Evolutionary conservation across 202 grass and related monocot genomes (phyloP).

Genomic region (Schoenoplectus tabernaemontani): DNA sequence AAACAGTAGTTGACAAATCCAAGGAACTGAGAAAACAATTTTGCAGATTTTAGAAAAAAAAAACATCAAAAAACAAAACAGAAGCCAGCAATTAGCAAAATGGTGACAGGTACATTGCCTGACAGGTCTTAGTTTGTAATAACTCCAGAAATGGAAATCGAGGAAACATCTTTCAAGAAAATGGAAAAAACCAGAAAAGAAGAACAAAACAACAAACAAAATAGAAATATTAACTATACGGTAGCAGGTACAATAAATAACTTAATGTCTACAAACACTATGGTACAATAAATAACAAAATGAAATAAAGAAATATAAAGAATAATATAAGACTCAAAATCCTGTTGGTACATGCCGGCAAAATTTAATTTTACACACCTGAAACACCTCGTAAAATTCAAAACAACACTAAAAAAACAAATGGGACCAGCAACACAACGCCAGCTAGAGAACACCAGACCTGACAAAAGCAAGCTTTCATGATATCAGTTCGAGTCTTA

Average conservation of each 20-base stretch:
- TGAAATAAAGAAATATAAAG: slow-evolving; percentile 21
- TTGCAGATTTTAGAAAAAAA: too few relatives aligned
- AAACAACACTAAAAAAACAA: neutral
- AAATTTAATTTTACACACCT: slow-evolving; percentile 8
- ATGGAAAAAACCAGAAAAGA: too few relatives aligned
- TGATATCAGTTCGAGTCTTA: neutral
- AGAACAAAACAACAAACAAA: neutral
- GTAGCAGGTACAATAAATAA: neutral
- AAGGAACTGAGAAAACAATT: too few relatives aligned
- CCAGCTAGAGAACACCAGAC: neutral
- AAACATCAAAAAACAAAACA: too few relatives aligned
- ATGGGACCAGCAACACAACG: neutral
- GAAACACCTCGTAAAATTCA: neutral
- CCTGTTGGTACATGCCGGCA: neutral
- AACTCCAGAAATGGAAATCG: too few relatives aligned
- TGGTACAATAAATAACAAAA: slow-evolving; percentile 15
- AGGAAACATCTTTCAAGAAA: neutral
- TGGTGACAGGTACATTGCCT: too few relatives aligned
- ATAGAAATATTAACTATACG: neutral
- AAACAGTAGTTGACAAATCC: too few relatives aligned
- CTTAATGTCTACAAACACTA: neutral
- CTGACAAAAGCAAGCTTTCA: neutral
- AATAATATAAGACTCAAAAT: slow-evolving; percentile 11
- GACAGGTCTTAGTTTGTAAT: too few relatives aligned
- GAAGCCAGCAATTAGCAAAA: too few relatives aligned